A percentile compares a stretch with the other conserved stretches of the same genome.
These are phyloP conservation scores for Deakozyma indianensis DNA, from an alignment of 805 yeast species.

Conservation along the genomic window DNA sequence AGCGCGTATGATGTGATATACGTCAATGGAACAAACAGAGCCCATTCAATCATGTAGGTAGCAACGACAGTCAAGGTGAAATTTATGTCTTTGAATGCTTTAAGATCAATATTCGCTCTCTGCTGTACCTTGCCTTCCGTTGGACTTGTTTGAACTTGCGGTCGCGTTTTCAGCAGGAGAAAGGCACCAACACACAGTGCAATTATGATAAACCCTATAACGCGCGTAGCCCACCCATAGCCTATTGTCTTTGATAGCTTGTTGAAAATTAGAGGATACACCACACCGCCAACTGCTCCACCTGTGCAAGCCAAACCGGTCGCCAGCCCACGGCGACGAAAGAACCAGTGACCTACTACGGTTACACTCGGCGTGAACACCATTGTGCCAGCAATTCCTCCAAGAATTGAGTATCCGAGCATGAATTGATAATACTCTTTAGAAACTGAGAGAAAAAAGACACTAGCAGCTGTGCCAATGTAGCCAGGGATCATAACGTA, in stretches of 20 bases:
- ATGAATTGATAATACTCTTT: slow-evolving; percentile 42
- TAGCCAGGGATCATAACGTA: slow-evolving; percentile 32
- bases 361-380: slow-evolving; percentile 41
- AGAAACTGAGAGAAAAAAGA: slow-evolving; percentile 38
- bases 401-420: slow-evolving; percentile 36
- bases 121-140: slow-evolving; percentile 8
- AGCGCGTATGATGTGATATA: slow-evolving; percentile 46
- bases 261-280: slow-evolving; percentile 41
- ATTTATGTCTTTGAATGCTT: slow-evolving; percentile 15
- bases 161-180: slow-evolving; percentile 22
- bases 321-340: slow-evolving; percentile 40
- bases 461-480: slow-evolving; percentile 30
- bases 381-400: slow-evolving; percentile 30
- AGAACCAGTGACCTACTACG: slow-evolving; percentile 49
- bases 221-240: slow-evolving; percentile 45
- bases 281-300: slow-evolving; percentile 52
- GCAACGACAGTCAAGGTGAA: slow-evolving; percentile 18
- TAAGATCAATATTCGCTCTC: slow-evolving; percentile 21
- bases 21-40: slow-evolving; percentile 36
- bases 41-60: slow-evolving; percentile 31
- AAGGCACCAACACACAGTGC: slow-evolving; percentile 19
- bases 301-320: slow-evolving; percentile 52
- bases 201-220: slow-evolving; percentile 24
- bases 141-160: slow-evolving; percentile 3
- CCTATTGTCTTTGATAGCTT: slow-evolving; percentile 34